These are phyloP conservation scores for Phytophthora multivora DNA, from an alignment of 352 stramenopile genomes.

Conservation along the genomic window DNA sequence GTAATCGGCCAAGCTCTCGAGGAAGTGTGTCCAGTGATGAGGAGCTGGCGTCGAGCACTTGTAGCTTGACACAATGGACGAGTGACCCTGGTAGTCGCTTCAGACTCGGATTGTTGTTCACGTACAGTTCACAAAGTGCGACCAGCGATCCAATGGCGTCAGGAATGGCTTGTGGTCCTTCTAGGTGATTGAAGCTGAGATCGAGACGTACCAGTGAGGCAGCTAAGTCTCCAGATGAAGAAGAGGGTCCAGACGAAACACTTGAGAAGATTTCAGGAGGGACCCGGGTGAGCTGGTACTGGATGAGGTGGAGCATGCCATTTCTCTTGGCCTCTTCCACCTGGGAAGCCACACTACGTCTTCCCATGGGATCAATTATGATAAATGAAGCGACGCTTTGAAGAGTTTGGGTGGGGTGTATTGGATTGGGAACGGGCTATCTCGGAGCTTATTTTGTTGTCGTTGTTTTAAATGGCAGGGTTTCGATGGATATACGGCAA, in stretches of 20 bases:
- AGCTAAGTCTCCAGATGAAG: constrained; percentile 32
- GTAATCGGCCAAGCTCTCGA: constrained; percentile 65
- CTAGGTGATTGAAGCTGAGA: constrained; percentile 81
- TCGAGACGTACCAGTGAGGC: constrained; percentile 70
- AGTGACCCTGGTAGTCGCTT: constrained; percentile 55
- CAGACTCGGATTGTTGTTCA: constrained; percentile 86
- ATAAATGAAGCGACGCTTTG: constrained; percentile 32
- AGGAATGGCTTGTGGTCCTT: constrained; percentile 43
- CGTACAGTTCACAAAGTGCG: constrained; percentile 75
- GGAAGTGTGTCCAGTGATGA: constrained; percentile 72
- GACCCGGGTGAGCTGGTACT: constrained; percentile 46
- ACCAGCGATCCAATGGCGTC: constrained; percentile 57
- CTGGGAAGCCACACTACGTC: constrained; percentile 47
- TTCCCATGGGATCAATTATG: constrained; percentile 30
- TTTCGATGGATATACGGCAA: constrained; percentile 95
- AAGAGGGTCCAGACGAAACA: constrained; percentile 16
- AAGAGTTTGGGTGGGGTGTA: constrained; percentile 16
- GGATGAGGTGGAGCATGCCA: constrained; percentile 61
- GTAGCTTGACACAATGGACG: constrained; percentile 63
- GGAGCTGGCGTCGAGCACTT: constrained; percentile 72
- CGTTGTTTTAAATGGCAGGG: constrained; percentile 75
- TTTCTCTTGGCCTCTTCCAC: constrained; percentile 66
- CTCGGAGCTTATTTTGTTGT: background rate
- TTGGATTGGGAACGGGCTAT: constrained; percentile 20
- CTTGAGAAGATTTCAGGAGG: constrained; percentile 43